Evolutionary conservation across 1,284 basidiomycete species (phyloP).

Genomic region (Sanghuangporus sanghuang): DNA sequence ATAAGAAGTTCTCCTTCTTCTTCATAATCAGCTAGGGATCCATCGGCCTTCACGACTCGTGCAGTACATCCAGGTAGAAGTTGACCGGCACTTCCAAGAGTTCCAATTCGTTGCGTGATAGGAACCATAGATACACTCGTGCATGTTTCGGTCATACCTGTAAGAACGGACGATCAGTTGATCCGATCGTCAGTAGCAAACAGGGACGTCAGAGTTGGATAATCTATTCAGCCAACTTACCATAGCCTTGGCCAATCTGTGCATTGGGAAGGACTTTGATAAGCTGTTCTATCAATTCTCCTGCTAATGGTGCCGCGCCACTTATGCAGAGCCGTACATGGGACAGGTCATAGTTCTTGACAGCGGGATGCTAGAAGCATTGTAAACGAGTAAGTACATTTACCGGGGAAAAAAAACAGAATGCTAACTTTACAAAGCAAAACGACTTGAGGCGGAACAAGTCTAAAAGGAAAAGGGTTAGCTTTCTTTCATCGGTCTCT

Average conservation of each 20-base stretch:
- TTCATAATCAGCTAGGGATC: slow-evolving; percentile 51
- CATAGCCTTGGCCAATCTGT: slow-evolving; percentile 64
- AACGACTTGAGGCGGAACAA: slow-evolving; percentile 64
- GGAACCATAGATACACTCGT: slow-evolving; percentile 47
- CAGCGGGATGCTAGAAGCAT: slow-evolving; percentile 50
- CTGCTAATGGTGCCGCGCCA: slow-evolving; percentile 72
- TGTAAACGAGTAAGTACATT: not conserved
- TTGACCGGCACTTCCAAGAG: slow-evolving; percentile 52
- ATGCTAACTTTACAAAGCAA: slow-evolving; percentile 51
- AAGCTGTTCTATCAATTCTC: slow-evolving; percentile 55
- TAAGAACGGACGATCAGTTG: not conserved
- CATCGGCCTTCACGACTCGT: slow-evolving; percentile 57
- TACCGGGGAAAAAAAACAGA: slow-evolving; percentile 2
- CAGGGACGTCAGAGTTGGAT: slow-evolving; percentile 22
- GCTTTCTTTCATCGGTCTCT: not conserved
- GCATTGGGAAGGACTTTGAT: slow-evolving; percentile 51
- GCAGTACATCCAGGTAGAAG: slow-evolving; percentile 49
- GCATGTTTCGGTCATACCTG: slow-evolving; percentile 44
- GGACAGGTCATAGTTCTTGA: slow-evolving; percentile 62
- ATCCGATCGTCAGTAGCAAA: slow-evolving; percentile 26
- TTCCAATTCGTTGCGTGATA: slow-evolving; percentile 40
- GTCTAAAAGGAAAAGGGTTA: slow-evolving; percentile 33
- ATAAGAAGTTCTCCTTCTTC: slow-evolving; percentile 66
- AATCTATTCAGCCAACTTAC: slow-evolving; percentile 27
- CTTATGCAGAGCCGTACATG: slow-evolving; percentile 55